Evolutionary conservation across 805 yeast genomes (phyloP), one percentile per base, ranked within the genome.

Genomic region (Candida chilensis): DNA sequence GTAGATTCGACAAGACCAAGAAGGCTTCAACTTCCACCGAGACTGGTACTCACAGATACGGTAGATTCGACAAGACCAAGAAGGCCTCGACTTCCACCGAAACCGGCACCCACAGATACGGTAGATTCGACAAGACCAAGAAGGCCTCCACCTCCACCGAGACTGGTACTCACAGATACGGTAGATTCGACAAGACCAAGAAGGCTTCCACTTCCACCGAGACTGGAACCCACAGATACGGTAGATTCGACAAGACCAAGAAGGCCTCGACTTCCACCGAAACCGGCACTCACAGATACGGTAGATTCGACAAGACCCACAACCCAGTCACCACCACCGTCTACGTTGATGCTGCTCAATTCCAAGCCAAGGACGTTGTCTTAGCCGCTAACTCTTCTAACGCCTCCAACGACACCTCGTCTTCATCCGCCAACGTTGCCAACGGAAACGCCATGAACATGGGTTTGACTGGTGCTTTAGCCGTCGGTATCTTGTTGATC

Each of bases 261-360:
- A 35, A 16, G 6, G 29, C 47, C 2, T 28, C 43, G 20, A 27
- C 41, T 4, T 24, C 54, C 7, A 32, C 46, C 16, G 29, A 43
- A 9, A 32, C 53, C 17, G 60, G 58, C 31, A 52, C 59, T 34
- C 60, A 54, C 50, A 49, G 36, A 35, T 41, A 39, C 32, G 61
- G 61, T 25, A 47, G 50, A 40, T 55, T 55, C 33, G 54, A 57
- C 46, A 53, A 53, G 47, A 54, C 58, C 42, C 48, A 48, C 42
- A 39, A 34, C 11, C 54, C 62, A 27, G 33, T 43, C 31, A 55
- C 61, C 38, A 52, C 57, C 41, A 49, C 54, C 16, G 44, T 45
- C 7, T 47, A 32, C 36, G 43, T 47, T n/a, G 30, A 29, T 16
- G 32, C 38, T 6, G 27, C n/a, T 14, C 10, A 16, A 7, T n/a